Base-by-base conservation (phyloP, 148 eudicot species). In the Vaccinium vitisidaea region DNA sequence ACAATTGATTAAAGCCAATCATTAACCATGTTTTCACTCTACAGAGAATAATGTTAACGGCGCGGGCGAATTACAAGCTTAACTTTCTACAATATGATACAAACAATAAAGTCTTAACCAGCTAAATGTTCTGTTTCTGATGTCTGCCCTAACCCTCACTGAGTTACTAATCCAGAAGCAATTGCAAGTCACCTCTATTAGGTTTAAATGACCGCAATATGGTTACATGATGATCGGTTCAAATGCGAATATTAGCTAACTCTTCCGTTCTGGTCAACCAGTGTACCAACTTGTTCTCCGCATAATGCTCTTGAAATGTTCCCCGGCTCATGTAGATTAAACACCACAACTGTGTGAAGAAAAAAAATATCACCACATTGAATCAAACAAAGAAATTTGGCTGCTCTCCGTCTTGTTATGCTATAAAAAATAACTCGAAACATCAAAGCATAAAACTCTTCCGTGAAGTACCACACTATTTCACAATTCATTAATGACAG, bases 301-400 rank as follows among this genome's bases (percentile, higher is more conserved):
- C 93, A 92, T 61, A 96, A 88, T 63, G 98, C 98, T 87, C 93
- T 92, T 65, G 98, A 94, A 85, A 96, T 93, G 92, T 94, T 94
- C 75, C 97, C 95, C 21, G 96, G 94, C 89, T 94, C 94, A 13
- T 91, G 96, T 86, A 96, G 95, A 88, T 94, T 93, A 85, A 96
- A 96, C 54, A 96, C 84, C 83, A 92, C 91, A 85, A 96, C 98
- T 96, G 90, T 92, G 83, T 84, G 71, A 83, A 83, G 32, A 49
- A 80, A 61, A 3, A 78, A n/a, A 58, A 2, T n/a, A 19, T 16
- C 23, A 23, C 21, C 15, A 21, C 36, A 58, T 55, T 43, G 43
- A 58, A 65, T 48, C 11, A 61, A 80, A 39, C 13, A 46, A 43
- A 23, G 19, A 58, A 39, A 61, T 16, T 80, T 8, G 70, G 67